phyloP scores from a whole-genome alignment of 2,329 filamentous ascomycete species.

The Paraphaeosphaeria sporulosa region DNA sequence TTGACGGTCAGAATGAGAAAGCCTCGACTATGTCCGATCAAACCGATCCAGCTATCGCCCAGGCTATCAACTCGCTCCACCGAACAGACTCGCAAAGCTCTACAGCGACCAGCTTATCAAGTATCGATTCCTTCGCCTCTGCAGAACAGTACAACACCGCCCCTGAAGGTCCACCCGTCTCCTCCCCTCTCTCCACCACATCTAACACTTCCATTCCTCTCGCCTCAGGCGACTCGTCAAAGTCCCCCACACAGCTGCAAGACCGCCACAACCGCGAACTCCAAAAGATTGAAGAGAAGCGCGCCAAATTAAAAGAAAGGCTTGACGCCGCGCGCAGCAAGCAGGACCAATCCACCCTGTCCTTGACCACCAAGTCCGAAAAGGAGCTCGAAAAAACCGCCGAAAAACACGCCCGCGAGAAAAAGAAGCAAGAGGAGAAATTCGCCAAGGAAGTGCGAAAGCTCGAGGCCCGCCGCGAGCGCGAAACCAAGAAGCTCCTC shows the following conservation, averaged over 20 bases:
- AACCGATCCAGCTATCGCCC: conserved; percentile 24
- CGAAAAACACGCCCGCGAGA: conserved; percentile 69
- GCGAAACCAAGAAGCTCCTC: conserved; percentile 70
- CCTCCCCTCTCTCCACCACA: conserved; percentile 34
- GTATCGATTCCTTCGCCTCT: conserved; percentile 50
- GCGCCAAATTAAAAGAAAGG: conserved; percentile 66
- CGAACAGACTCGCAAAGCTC: conserved; percentile 38
- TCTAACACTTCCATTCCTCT: conserved; percentile 35
- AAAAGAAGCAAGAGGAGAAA: conserved; percentile 52
- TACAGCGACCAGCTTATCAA: conserved; percentile 30
- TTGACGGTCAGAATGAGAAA: conserved; percentile 17
- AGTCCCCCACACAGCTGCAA: conserved; percentile 56
- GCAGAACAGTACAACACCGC: conserved; percentile 53
- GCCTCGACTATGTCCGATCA: conserved; percentile 16
- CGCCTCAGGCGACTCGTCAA: conserved; percentile 18
- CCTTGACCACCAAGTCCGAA: conserved; percentile 47
- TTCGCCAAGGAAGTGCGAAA: conserved; percentile 62
- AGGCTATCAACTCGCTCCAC: conserved; percentile 36
- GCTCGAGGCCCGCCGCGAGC: conserved; percentile 70
- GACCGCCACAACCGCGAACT: conserved; percentile 60
- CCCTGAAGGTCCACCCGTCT: conserved; percentile 36
- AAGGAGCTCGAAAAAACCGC: conserved; percentile 66
- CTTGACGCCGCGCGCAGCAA: conserved; percentile 64
- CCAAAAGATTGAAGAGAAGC: conserved; percentile 67
- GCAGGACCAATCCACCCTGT: conserved; percentile 48